phyloP scores from a whole-genome alignment of 208 protist species.

The Wallacemonas sp. region DNA sequence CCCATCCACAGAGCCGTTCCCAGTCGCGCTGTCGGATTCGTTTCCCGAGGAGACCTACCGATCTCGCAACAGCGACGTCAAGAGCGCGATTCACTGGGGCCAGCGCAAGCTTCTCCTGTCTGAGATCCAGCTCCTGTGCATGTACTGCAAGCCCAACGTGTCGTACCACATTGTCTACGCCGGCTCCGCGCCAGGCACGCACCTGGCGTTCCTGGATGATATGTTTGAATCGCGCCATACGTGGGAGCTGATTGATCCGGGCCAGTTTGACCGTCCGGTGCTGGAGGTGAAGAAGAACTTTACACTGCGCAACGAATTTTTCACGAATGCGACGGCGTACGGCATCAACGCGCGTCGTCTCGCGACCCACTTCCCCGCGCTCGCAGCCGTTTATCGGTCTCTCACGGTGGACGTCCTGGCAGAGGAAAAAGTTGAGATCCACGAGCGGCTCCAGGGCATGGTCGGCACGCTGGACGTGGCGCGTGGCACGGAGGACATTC shows the following conservation, averaged over 20 bases:
- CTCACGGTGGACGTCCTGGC: conserved; percentile 40
- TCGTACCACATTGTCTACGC: conserved; percentile 95
- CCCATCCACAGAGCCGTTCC: conserved; percentile 74
- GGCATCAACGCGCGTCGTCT: conserved; percentile 84
- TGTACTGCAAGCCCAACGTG: conserved; percentile 66
- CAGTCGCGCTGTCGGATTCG: conserved; percentile 56
- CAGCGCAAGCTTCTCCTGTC: conserved; percentile 96
- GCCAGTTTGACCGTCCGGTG: conserved; percentile 80
- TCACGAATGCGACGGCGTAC: conserved; percentile 93
- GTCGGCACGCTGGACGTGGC: conserved; percentile 87
- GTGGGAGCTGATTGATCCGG: conserved; percentile 95
- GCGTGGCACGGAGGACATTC: conserved; percentile 84
- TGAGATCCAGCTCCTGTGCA: conserved; percentile 94
- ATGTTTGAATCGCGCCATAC: conserved; percentile 85
- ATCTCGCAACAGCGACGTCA: conserved; percentile 79
- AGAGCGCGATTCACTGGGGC: conserved; percentile 95
- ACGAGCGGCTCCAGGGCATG: conserved; percentile 63
- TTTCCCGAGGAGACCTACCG: conserved; percentile 85
- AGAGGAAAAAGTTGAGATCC: conserved; percentile 56
- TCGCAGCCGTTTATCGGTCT: conserved; percentile 60
- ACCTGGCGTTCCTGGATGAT: conserved; percentile 89
- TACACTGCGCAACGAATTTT: conserved; percentile 92
- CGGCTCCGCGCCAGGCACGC: conserved; percentile 94
- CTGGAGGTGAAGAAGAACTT: conserved; percentile 71
- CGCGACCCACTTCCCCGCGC: conserved; percentile 49